These are phyloP conservation scores for Cystobasidium sp. DNA, from an alignment of 1,284 basidiomycete species.

Conservation along the genomic window DNA sequence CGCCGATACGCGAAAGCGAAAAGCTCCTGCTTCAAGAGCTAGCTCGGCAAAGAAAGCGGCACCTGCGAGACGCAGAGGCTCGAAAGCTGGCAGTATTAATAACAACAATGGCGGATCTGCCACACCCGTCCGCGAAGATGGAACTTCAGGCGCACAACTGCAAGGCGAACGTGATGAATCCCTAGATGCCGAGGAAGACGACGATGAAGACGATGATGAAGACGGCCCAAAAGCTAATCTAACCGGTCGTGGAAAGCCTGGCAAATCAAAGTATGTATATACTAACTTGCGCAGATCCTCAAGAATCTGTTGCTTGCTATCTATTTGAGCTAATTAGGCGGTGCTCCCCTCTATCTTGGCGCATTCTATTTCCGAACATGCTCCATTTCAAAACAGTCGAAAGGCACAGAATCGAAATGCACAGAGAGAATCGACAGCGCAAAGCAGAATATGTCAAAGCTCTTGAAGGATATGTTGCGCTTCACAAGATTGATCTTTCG, in stretches of 20 bases:
- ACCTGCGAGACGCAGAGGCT: not conserved
- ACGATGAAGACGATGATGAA: constrained; percentile 7
- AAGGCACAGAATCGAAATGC: constrained; percentile 32
- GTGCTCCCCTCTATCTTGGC: not conserved
- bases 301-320: not conserved
- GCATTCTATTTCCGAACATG: not conserved
- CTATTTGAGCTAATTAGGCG: not conserved
- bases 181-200: constrained; percentile 8
- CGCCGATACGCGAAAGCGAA: constrained; percentile 8
- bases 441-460: constrained; percentile 28
- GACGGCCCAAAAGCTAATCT: not conserved
- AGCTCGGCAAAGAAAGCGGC: constrained; percentile 7
- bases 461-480: constrained; percentile 11
- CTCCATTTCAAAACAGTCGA: not conserved
- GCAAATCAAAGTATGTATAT: not conserved
- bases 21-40: not conserved
- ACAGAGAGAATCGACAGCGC: constrained; percentile 24
- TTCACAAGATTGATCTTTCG: constrained; percentile 4
- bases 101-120: constrained; percentile 1
- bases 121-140: not conserved
- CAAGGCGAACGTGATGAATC: constrained; percentile 14
- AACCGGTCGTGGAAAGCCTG: not conserved
- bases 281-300: not conserved
- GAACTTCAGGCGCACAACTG: not conserved
- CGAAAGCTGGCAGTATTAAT: too few relatives aligned